phyloP scores from a whole-genome alignment of 257 asterid genomes.

The Solanum lycopersicoides region DNA sequence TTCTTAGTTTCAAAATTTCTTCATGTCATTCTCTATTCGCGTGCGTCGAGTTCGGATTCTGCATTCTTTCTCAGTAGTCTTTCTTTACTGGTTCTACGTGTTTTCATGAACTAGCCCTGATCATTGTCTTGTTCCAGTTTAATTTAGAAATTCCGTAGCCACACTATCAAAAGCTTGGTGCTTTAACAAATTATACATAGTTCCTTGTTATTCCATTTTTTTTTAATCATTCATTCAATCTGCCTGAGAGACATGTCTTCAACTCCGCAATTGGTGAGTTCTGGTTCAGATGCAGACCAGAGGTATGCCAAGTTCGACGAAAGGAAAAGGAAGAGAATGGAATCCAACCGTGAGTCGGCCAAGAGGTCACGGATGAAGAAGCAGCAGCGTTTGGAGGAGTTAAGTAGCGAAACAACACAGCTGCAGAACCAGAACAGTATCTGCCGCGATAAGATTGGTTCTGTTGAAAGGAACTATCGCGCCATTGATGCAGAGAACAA shows the following conservation, averaged over 20 bases:
- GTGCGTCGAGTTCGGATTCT: conserved; percentile 61
- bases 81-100: conserved; percentile 80
- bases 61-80: conserved; percentile 88
- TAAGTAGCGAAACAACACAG: conserved; percentile 30
- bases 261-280: conserved; percentile 23
- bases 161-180: background rate
- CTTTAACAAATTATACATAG: background rate
- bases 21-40: conserved; percentile 23
- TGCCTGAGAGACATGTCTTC: conserved; percentile 20
- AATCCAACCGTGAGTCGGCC: conserved; percentile 82
- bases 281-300: conserved; percentile 30
- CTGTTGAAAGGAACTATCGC: conserved; percentile 25
- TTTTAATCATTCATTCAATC: background rate
- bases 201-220: background rate
- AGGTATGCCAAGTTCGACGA: conserved; percentile 31
- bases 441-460: conserved; percentile 33
- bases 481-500: conserved; percentile 37
- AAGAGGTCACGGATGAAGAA: conserved; percentile 70
- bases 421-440: conserved; percentile 41
- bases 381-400: conserved; percentile 53
- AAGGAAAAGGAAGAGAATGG: conserved; percentile 70
- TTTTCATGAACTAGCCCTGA: conserved; percentile 49
- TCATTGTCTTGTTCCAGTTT: background rate
- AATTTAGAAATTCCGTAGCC: background rate
- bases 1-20: background rate